These are phyloP conservation scores for Atractiella rhizophila DNA, from an alignment of 768 basidiomycete genomes.

Conservation along the genomic window DNA sequence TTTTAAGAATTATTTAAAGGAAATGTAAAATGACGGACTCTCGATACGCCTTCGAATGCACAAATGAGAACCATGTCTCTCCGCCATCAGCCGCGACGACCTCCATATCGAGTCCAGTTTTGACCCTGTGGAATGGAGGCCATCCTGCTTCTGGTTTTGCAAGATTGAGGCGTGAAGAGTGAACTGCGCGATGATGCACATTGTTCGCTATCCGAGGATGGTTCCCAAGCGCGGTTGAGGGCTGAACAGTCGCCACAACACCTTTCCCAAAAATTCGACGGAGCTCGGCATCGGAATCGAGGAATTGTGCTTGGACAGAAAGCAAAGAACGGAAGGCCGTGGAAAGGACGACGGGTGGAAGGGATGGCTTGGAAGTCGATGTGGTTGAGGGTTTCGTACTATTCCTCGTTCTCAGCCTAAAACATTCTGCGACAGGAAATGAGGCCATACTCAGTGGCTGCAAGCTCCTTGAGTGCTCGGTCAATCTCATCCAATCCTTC, in stretches of 20 bases:
- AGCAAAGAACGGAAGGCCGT: conserved; percentile 28
- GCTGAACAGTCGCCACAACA: conserved; percentile 23
- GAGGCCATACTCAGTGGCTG: conserved; percentile 1
- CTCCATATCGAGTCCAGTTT: conserved; percentile 8
- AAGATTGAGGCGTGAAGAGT: conserved; percentile 33
- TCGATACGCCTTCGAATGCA: conserved; percentile 62
- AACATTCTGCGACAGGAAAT: conserved; percentile 16
- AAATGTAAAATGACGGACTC: no score
- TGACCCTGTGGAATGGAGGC: conserved; percentile 28
- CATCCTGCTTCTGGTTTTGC: conserved; percentile 51
- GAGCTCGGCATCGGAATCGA: conserved; percentile 75
- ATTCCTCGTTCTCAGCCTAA: not conserved
- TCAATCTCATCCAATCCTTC: conserved; percentile 46
- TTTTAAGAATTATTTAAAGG: no score
- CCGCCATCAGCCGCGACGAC: conserved; percentile 16
- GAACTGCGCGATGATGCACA: conserved; percentile 12
- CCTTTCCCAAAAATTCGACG: conserved; percentile 86
- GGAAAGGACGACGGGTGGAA: not conserved
- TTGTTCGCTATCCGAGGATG: conserved; percentile 11
- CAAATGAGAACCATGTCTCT: conserved; percentile 78
- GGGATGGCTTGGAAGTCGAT: not conserved
- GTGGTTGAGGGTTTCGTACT: not conserved
- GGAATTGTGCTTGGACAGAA: conserved; percentile 48
- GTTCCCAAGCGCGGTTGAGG: not conserved
- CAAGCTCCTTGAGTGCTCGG: conserved; percentile 53